Evolutionary conservation across 129 eudicot species (phyloP), one percentile per base, ranked within the genome.

Genomic region (Flaveria bidentis): DNA sequence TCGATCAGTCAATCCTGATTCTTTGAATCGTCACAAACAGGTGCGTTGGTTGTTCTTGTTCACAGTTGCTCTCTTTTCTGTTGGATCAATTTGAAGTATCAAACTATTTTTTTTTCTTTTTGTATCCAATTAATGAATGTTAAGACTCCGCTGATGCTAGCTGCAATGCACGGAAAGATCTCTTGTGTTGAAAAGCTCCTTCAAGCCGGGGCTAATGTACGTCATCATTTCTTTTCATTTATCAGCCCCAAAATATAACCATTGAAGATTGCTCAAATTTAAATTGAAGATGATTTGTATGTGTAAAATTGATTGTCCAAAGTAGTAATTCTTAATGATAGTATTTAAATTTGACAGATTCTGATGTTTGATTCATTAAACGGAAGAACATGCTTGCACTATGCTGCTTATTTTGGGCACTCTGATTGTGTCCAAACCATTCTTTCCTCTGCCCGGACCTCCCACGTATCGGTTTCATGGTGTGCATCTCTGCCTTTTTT

Each of bases 81-180:
- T 1, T 45, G 10, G 49, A 45, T 45, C 13, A 9, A 9, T 45
- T 10, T 45, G 11, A 9, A 0, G 49, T 45, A 9, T 47, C 1
- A 57, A 57, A 39, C 60, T 58, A 20, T 20, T 0, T 20, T 20
- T 20, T 20, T 20, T 20, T 61, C 11, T 69, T 71, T 76, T 78
- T 33, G 86, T 30, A 30, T 30, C 5, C 36, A 30, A 71, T 67
- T 76, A 47, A 16, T 44, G 69, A 20, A 15, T 67, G n/a, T 81
- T 67, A 94, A 94, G 97, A 91, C 97, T 80, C 97, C 99, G 47
- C 76, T 94, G 78, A 94, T 94, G 99, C 75, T 94, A 89, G 97
- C 97, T 81, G 97, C 99, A 78, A 94, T 91, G 96, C 92, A 91
- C 68, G 99, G 99, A 79, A 91, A 89, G 85, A 80, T 91, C 77